Percentiles rank a stretch among this genome's conserved stretches.
These are phyloP conservation scores for Phaffomyces thermotolerans DNA, from an alignment of 805 yeast genomes.

Conservation along the genomic window DNA sequence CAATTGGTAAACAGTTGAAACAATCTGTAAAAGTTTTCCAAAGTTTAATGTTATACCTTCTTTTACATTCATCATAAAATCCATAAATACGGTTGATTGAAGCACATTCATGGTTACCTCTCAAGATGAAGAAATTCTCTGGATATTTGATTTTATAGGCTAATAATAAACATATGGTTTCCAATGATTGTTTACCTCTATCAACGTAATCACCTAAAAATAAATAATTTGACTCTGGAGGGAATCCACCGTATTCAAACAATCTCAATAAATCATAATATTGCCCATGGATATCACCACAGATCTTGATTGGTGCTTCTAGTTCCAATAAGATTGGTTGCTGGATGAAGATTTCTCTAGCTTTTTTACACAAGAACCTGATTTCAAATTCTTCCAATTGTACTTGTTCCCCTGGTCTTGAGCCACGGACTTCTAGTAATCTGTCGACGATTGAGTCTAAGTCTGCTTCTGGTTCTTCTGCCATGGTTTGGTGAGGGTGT, in stretches of 20 bases:
- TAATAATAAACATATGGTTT: constrained; percentile 86
- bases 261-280: constrained; percentile 91
- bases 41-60: constrained; percentile 95
- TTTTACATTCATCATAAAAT: constrained; percentile 95
- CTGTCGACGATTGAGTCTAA: constrained; percentile 96
- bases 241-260: constrained; percentile 98
- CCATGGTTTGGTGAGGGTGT: too few species aligned
- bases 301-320: constrained; percentile 92
- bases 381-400: constrained; percentile 91
- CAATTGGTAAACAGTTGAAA: constrained; percentile 96
- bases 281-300: constrained; percentile 99
- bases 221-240: constrained; percentile 95
- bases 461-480: constrained; percentile 70
- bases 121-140: constrained; percentile 89
- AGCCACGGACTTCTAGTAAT: constrained; percentile 93
- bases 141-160: constrained; percentile 98
- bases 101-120: constrained; percentile 99
- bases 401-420: constrained; percentile 97
- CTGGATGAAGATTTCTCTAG: constrained; percentile 95
- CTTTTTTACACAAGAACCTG: constrained; percentile 92
- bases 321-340: constrained; percentile 93
- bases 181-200: constrained; percentile 96
- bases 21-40: constrained; percentile 99
- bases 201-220: constrained; percentile 97
- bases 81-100: constrained; percentile 97